Conservation (phyloP, 129 eudicot species). For the Smallanthus sonchifolius region DNA sequence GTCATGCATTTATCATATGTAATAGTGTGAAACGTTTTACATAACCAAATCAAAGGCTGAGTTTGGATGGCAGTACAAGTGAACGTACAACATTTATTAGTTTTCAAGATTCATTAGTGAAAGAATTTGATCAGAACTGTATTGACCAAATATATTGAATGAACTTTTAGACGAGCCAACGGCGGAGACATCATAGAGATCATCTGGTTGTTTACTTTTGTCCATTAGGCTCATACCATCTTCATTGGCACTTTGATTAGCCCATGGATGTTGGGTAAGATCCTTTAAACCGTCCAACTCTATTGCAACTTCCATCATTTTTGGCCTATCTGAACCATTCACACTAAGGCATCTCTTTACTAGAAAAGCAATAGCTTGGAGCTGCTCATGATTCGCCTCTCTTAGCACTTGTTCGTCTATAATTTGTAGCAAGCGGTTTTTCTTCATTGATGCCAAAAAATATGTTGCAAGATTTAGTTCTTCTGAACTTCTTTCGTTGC, state of each 20-base stretch:
- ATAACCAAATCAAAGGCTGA: neutral
- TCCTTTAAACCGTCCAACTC: neutral
- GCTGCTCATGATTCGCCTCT: slow-evolving; percentile 39
- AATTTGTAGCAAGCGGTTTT: slow-evolving; percentile 34
- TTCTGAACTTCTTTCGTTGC: slow-evolving; percentile 24
- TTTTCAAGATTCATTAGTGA: neutral
- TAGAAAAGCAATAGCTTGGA: slow-evolving; percentile 30
- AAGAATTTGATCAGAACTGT: neutral
- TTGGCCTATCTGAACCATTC: neutral
- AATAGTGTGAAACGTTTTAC: neutral
- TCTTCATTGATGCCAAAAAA: slow-evolving; percentile 37
- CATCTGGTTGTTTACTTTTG: neutral
- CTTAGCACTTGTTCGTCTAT: slow-evolving; percentile 28
- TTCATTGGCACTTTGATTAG: neutral
- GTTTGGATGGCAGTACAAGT: no score
- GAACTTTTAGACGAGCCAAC: neutral
- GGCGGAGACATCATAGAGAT: neutral
- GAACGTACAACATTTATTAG: neutral
- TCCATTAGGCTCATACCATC: neutral
- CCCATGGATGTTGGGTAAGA: neutral
- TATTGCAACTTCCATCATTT: neutral
- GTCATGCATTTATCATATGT: neutral
- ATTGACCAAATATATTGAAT: neutral
- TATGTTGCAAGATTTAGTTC: slow-evolving; percentile 42
- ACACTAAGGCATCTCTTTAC: neutral